Percentiles rank a stretch among this genome's conserved stretches.
Evolutionary conservation across 2,329 filamentous ascomycete genomes (phyloP).

Genomic region (Claviceps sp.): DNA sequence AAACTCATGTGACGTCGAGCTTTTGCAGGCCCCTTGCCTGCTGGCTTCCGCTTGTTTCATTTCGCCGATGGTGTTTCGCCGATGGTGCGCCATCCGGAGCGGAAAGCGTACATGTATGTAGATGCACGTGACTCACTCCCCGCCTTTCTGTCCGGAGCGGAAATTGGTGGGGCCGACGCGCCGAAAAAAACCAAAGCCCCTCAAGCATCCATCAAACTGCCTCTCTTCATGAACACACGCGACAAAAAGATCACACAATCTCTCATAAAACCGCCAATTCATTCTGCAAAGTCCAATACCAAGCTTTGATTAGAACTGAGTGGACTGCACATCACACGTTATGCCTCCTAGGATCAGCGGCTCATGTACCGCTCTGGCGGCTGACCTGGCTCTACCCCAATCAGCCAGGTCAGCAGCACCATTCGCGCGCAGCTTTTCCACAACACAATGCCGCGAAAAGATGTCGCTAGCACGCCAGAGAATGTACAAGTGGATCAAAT

Average conservation of each 20-base stretch:
- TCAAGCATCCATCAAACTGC: not conserved
- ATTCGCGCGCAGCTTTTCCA: slow-evolving; percentile 23
- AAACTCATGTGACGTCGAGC: too few relatives aligned
- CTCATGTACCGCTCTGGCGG: slow-evolving; percentile 16
- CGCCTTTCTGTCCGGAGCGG: not conserved
- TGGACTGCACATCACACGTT: not conserved
- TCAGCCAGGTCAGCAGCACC: slow-evolving; percentile 1
- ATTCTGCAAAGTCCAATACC: not conserved
- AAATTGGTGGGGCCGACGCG: slow-evolving; percentile 1
- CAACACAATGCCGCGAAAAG: slow-evolving; percentile 25
- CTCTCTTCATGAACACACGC: not conserved
- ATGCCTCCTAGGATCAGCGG: slow-evolving; percentile 12
- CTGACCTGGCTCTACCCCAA: slow-evolving; percentile 1
- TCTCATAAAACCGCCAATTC: too few relatives aligned
- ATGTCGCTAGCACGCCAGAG: slow-evolving; percentile 21
- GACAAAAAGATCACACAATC: not conserved
- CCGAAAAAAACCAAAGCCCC: not conserved
- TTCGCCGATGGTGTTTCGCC: not conserved
- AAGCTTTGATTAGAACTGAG: not conserved
- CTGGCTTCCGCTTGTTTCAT: not conserved
- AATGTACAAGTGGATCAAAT: slow-evolving; percentile 27
- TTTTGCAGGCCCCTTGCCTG: too few relatives aligned
- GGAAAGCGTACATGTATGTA: not conserved
- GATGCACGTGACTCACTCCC: too few relatives aligned
- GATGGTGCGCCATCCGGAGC: not conserved